Evolutionary conservation across 306 rosid genomes (phyloP).

Genomic region (Mimosa bimucronata): DNA sequence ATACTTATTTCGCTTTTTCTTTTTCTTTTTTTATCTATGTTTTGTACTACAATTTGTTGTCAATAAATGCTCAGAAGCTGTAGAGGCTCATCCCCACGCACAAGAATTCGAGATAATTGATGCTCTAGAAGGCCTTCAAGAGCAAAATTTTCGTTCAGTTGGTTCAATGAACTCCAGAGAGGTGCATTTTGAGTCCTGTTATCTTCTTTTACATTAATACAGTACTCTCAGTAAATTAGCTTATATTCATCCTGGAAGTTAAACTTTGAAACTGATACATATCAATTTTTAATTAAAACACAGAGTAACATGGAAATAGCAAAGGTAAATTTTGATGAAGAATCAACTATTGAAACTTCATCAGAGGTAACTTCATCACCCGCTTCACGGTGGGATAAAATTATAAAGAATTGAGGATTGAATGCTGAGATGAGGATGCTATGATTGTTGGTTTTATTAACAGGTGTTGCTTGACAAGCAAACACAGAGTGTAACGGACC

Average conservation of each 20-base stretch:
- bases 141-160: not conserved
- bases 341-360: not conserved
- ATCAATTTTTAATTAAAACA: not conserved
- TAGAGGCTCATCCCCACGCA: not conserved
- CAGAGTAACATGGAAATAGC: not conserved
- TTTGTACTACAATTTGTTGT: not conserved
- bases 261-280: not conserved
- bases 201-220: not conserved
- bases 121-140: not conserved
- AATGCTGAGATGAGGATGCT: too few species aligned
- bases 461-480: too few species aligned
- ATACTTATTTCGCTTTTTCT: not conserved
- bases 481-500: too few species aligned
- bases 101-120: not conserved
- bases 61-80: not conserved
- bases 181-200: not conserved
- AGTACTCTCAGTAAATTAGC: not conserved
- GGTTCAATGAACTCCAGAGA: not conserved
- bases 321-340: not conserved
- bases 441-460: too few species aligned
- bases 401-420: too few species aligned
- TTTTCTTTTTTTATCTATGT: not conserved
- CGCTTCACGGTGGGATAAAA: too few species aligned
- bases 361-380: not conserved
- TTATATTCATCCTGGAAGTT: not conserved